Conservation (phyloP, 306 rosid genomes). For the apple (Malus domestica) region DNA sequence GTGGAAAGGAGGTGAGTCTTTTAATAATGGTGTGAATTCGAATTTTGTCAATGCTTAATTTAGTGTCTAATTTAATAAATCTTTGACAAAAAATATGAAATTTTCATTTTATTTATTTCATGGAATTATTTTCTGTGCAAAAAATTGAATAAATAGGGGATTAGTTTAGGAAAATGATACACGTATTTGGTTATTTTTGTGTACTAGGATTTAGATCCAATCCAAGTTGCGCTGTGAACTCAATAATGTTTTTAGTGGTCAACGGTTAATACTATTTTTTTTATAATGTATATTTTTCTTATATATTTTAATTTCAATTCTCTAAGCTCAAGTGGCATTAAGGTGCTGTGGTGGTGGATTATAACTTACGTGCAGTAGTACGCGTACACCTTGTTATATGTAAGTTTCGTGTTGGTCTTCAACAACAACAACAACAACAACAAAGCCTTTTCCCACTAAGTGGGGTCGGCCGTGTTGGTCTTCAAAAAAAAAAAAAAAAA, state of each 20-base stretch:
- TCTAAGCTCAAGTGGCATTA: not conserved
- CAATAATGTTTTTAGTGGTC: not conserved
- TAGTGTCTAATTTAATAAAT: too few species aligned
- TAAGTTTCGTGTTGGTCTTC: too few species aligned
- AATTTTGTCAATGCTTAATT: too few species aligned
- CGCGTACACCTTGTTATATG: too few species aligned
- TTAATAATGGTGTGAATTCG: too few species aligned
- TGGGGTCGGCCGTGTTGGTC: too few species aligned
- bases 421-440: too few species aligned
- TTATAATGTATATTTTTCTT: not conserved
- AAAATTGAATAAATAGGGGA: not conserved
- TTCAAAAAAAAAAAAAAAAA: too few species aligned
- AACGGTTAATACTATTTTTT: not conserved
- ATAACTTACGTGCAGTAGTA: too few species aligned
- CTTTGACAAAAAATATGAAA: too few species aligned
- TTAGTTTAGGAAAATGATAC: not conserved
- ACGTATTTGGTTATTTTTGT: not conserved
- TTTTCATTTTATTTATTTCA: not conserved
- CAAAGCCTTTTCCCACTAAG: too few species aligned
- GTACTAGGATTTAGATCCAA: not conserved
- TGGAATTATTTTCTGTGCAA: constrained; percentile 1
- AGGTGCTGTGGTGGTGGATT: not conserved
- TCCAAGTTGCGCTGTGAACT: not conserved
- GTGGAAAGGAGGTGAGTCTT: too few species aligned
- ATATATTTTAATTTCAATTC: not conserved